A percentile compares a stretch with the other conserved stretches of the same genome.
Conservation (phyloP, 1,139 yeast genomes). For the Geotrichum candidum region DNA sequence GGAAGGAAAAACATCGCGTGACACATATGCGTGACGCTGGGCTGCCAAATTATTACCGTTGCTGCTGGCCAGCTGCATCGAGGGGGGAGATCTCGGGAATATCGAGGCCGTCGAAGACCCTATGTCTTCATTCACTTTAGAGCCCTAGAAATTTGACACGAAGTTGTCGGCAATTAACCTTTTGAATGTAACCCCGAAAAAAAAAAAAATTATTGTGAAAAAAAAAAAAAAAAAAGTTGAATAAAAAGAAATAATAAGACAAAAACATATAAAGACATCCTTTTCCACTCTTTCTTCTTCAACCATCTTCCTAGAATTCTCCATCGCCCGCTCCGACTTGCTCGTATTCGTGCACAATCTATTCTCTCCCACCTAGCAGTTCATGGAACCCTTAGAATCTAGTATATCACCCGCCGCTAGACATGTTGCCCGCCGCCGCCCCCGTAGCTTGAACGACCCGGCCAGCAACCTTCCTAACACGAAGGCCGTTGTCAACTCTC, state of each 20-base stretch:
- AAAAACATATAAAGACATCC: background rate
- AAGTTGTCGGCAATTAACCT: too few relatives aligned
- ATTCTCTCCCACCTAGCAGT: background rate
- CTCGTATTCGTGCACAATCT: background rate
- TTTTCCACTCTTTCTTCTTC: background rate
- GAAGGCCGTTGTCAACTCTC: slow-evolving; percentile 3
- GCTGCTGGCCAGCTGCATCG: too few relatives aligned
- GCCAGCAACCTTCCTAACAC: background rate
- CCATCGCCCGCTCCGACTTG: background rate
- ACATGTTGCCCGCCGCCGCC: background rate
- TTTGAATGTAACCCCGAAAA: too few relatives aligned
- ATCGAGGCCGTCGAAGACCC: too few relatives aligned
- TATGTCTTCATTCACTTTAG: too few relatives aligned
- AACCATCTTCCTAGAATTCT: background rate
- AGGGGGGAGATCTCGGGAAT: too few relatives aligned
- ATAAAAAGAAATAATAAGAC: background rate
- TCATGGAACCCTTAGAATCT: slow-evolving; percentile 2
- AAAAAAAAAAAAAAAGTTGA: background rate
- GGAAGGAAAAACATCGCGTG: too few relatives aligned
- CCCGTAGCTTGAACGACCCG: background rate
- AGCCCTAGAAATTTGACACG: too few relatives aligned
- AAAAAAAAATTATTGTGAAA: background rate
- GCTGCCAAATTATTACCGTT: too few relatives aligned
- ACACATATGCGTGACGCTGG: too few relatives aligned
- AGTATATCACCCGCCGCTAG: slow-evolving; percentile 6